Base-by-base conservation (phyloP, 345 rosid genomes). In the Citrus maxima region DNA sequence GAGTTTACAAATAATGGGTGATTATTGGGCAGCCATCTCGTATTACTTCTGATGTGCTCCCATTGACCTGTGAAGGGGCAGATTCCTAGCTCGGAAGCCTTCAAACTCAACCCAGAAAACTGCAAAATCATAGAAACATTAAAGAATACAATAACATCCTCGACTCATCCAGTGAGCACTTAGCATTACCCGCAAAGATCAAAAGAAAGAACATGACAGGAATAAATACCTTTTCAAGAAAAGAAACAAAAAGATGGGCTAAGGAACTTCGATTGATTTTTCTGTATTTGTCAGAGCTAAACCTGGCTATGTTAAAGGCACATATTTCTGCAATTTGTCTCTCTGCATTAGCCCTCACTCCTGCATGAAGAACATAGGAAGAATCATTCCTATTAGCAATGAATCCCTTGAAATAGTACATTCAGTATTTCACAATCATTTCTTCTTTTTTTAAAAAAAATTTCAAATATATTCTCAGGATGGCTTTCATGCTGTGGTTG, bases 1-100 rank as follows among this genome's bases (percentile, higher is more conserved):
- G 82, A 78, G 77, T 3, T 80, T 87, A 95, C 98, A 56, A 90
- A 92, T 82, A 95, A 32, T 19, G 98, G 85, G 59, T 84, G 89
- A 56, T 93, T 92, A 85, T 86, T 87, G 66, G 98, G 96, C 82
- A 90, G 70, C 99, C 98, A 92, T 84, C 90, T 90, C 77, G 78
- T 92, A 82, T 88, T 93, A 85, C 74, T 88, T 73, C 67, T 69
- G 70, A 89, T 87, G 67, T 81, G 84, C 65, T 91, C 95, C 98
- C 98, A 93, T 63, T 73, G 75, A 78, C 95, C 97, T 0, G 90
- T 91, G 67, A 88, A 93, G 4, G 96, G 82, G 78, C 98, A 95
- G 80, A 95, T 90, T 80, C 97, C 97, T 12, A 85, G 75, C 62
- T 88, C 90, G 7, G 54, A 21, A 4, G 96, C 95, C 86, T 81